Conservation (phyloP, 148 eudicot species). For the Dianthus caryophyllus region DNA sequence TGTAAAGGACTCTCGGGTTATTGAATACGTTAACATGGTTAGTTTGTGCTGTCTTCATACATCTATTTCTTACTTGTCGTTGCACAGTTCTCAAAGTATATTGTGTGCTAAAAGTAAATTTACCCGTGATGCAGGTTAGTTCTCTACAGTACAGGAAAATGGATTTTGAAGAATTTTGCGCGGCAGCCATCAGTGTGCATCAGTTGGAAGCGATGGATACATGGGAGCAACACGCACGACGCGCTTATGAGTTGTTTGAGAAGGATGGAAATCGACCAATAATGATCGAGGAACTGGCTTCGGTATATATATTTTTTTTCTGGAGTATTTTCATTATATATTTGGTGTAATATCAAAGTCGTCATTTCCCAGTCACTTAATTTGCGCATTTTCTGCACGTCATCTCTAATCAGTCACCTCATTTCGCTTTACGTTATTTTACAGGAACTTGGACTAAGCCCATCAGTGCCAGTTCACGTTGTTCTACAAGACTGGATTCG, state of each 20-base stretch:
- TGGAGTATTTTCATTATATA: too few species aligned
- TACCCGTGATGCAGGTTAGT: constrained; percentile 51
- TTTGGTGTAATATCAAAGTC: too few species aligned
- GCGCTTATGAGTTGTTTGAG: constrained; percentile 83
- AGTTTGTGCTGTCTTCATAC: constrained; percentile 33
- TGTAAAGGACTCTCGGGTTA: constrained; percentile 81
- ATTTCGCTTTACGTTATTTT: not conserved
- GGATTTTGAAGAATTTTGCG: constrained; percentile 91
- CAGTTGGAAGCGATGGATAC: constrained; percentile 84
- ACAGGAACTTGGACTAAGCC: constrained; percentile 93
- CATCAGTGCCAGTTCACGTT: constrained; percentile 87
- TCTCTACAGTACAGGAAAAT: constrained; percentile 75
- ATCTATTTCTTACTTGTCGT: not conserved
- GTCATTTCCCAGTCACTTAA: too few species aligned
- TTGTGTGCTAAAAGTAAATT: constrained; percentile 10
- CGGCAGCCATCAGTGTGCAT: constrained; percentile 80
- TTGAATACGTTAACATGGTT: constrained; percentile 75
- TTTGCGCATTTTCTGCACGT: not conserved
- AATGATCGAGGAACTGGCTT: constrained; percentile 94
- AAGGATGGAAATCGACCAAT: constrained; percentile 93
- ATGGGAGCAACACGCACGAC: constrained; percentile 93
- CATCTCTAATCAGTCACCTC: not conserved
- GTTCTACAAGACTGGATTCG: constrained; percentile 96
- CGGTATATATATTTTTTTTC: constrained; percentile 47
- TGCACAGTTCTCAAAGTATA: not conserved